Conservation (phyloP, 495 filamentous ascomycete genomes). For the Penicillium simplicissimum region DNA sequence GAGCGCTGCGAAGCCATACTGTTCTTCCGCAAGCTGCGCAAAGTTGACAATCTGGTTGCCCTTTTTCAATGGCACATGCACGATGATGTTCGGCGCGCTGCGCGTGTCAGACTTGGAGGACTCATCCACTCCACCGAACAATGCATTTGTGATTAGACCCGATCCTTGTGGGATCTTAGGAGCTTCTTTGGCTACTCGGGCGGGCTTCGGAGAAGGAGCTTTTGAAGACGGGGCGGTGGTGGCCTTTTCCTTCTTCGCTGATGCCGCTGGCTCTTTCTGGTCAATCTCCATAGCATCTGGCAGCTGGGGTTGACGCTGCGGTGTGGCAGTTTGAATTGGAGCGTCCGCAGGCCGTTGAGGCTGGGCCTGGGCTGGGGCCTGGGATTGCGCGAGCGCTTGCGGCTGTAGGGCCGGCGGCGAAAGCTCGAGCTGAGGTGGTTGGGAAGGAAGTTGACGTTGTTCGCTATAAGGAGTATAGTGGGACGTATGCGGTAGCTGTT, state of each 20-base stretch:
- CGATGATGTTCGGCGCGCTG: conserved; percentile 75
- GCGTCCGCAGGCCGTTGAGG: conserved; percentile 16
- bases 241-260: conserved; percentile 41
- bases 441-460: conserved; percentile 23
- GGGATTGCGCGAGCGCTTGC: conserved; percentile 23
- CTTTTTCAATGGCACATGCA: conserved; percentile 77
- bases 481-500: conserved; percentile 21
- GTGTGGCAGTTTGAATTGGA: conserved; percentile 21
- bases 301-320: conserved; percentile 18
- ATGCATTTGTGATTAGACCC: conserved; percentile 63
- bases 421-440: conserved; percentile 24
- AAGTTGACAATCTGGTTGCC: conserved; percentile 93
- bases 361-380: conserved; percentile 24
- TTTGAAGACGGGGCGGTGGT: conserved; percentile 55
- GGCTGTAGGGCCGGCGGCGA: conserved; percentile 24
- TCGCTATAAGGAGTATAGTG: conserved; percentile 36
- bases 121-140: conserved; percentile 57
- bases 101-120: conserved; percentile 45
- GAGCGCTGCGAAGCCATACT: conserved; percentile 90
- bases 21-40: conserved; percentile 86
- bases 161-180: conserved; percentile 63
- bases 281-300: conserved; percentile 43
- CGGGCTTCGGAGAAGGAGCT: conserved; percentile 60
- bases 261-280: conserved; percentile 24
- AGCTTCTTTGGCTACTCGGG: conserved; percentile 52